These are phyloP conservation scores for Myxozyma vanderwaltii DNA, from an alignment of 805 yeast species.

Conservation along the genomic window DNA sequence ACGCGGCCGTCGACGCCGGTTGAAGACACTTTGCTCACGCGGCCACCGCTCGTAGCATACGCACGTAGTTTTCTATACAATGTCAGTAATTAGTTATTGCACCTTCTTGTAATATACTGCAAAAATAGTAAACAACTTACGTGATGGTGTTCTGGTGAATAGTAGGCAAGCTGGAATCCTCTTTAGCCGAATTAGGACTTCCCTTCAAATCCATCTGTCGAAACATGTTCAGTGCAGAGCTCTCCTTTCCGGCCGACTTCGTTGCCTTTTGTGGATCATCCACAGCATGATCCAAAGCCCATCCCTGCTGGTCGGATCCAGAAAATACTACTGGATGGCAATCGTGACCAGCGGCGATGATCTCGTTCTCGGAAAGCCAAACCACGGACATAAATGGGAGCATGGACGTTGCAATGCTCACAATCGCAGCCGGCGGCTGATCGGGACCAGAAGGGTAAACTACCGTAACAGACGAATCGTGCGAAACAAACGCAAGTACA, in stretches of 20 bases:
- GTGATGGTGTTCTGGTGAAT: conserved; percentile 89
- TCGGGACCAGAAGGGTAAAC: conserved; percentile 75
- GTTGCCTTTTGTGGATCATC: conserved; percentile 55
- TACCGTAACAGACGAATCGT: conserved; percentile 80
- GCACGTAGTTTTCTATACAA: conserved; percentile 47
- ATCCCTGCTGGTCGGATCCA: conserved; percentile 58
- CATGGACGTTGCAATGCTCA: conserved; percentile 62
- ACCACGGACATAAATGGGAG: conserved; percentile 79
- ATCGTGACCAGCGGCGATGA: conserved; percentile 89
- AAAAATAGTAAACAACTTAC: conserved; percentile 5
- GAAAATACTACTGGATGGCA: conserved; percentile 85
- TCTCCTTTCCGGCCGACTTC: conserved; percentile 52
- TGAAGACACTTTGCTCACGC: conserved; percentile 63
- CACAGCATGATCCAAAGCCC: conserved; percentile 61
- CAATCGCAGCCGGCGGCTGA: conserved; percentile 61
- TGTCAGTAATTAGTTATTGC: background rate
- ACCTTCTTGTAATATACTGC: background rate
- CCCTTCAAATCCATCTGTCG: conserved; percentile 96
- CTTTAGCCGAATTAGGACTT: conserved; percentile 51
- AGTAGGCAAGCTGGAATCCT: conserved; percentile 60
- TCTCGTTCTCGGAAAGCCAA: conserved; percentile 65
- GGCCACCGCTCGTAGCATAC: conserved; percentile 49
- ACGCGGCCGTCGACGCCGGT: conserved; percentile 92
- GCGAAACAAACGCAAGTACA: conserved; percentile 77
- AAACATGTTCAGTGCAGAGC: conserved; percentile 77